Evolutionary conservation across 2,329 filamentous ascomycete genomes (phyloP).

Genomic region (Hypomyces rosellus): DNA sequence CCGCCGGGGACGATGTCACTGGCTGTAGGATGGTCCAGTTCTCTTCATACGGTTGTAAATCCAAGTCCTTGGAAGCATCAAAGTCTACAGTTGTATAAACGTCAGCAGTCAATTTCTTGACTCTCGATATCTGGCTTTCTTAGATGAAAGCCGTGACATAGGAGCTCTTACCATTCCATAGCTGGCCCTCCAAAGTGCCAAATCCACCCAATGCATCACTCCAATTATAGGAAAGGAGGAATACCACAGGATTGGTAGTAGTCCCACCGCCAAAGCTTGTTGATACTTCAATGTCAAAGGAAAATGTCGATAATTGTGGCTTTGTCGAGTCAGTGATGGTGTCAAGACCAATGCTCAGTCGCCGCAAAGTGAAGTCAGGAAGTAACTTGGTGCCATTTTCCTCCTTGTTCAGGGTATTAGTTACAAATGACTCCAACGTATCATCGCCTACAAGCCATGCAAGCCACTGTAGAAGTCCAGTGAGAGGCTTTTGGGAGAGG

Average conservation of each 20-base stretch:
- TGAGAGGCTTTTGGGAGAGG: not conserved
- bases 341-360: not conserved
- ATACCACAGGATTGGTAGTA: constrained; percentile 1
- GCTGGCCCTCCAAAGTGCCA: constrained; percentile 2
- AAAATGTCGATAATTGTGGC: not conserved
- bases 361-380: not conserved
- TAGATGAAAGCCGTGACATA: not conserved
- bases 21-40: constrained; percentile 3
- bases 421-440: not conserved
- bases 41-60: constrained; percentile 1
- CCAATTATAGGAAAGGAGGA: constrained; percentile 9
- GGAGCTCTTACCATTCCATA: constrained; percentile 6
- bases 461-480: constrained; percentile 5
- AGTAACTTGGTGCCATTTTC: constrained; percentile 1
- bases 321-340: not conserved
- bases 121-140: not conserved
- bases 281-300: constrained; percentile 7
- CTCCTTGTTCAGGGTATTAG: constrained; percentile 2
- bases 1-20: not conserved
- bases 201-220: not conserved
- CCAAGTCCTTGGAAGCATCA: not conserved
- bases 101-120: not conserved
- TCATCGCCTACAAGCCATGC: constrained; percentile 1
- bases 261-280: constrained; percentile 2
- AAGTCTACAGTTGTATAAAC: not conserved